Evolutionary conservation across 176 grass and related monocot genomes (phyloP).

Genomic region (Poa pratensis): DNA sequence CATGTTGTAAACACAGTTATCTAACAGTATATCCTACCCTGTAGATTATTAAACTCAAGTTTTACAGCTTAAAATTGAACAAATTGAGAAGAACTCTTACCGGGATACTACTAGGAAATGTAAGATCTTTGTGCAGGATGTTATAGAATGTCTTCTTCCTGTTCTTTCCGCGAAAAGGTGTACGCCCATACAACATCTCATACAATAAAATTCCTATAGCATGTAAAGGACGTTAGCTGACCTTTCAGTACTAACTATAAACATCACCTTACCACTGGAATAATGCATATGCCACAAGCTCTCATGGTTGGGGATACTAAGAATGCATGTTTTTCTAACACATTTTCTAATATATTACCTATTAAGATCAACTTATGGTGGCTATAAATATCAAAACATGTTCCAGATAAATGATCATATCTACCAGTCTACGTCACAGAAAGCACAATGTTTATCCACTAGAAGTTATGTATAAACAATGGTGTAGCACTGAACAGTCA

Average conservation of each 20-base stretch:
- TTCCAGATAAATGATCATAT: slow-evolving; percentile 2
- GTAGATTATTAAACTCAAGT: slow-evolving; percentile 6
- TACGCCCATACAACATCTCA: slow-evolving; percentile 98
- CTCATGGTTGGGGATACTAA: neutral
- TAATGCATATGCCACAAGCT: slow-evolving; percentile 16
- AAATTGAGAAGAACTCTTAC: slow-evolving; percentile 50
- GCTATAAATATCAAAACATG: slow-evolving; percentile 24
- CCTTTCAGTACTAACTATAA: slow-evolving; percentile 5
- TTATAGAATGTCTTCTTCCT: slow-evolving; percentile 94
- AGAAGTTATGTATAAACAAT: neutral
- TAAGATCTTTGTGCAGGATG: slow-evolving; percentile 91
- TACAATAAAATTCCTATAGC: slow-evolving; percentile 90
- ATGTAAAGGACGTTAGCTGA: slow-evolving; percentile 40
- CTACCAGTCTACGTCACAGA: neutral
- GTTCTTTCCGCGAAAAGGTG: slow-evolving; percentile 98
- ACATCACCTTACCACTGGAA: slow-evolving; percentile 31
- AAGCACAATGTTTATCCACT: slow-evolving; percentile 17
- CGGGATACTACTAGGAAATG: slow-evolving; percentile 91
- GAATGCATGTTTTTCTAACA: slow-evolving; percentile 25
- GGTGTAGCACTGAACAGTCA: slow-evolving; percentile 9
- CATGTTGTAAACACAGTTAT: slow-evolving; percentile 3
- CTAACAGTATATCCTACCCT: neutral
- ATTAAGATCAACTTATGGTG: neutral
- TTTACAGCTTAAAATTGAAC: neutral
- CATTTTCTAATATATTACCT: slow-evolving; percentile 19